A percentile compares a stretch with the other conserved stretches of the same genome.
Evolutionary conservation across 768 basidiomycete species (phyloP).

Genomic region (Russula virescens): DNA sequence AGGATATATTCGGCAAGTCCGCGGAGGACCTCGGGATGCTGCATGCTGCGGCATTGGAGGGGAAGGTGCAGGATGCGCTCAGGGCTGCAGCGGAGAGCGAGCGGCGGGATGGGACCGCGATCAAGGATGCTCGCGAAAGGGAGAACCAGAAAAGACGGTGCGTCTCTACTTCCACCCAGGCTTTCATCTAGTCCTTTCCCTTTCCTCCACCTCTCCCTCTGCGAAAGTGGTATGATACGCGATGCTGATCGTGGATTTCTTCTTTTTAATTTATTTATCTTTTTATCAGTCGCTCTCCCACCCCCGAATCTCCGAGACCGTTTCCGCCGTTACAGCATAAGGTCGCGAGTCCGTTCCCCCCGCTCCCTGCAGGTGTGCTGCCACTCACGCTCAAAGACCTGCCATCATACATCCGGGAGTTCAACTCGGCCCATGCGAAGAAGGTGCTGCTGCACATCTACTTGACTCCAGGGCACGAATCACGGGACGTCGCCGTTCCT

Average conservation of each 20-base stretch:
- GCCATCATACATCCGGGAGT: constrained; percentile 49
- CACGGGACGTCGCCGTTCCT: constrained; percentile 28
- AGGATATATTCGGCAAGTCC: constrained; percentile 14
- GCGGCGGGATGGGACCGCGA: constrained; percentile 43
- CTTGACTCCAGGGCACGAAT: constrained; percentile 33
- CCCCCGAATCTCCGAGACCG: constrained; percentile 58
- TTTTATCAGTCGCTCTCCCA: constrained; percentile 39
- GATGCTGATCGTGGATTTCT: neutral
- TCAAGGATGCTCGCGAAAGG: constrained; percentile 42
- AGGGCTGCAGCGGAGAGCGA: constrained; percentile 50
- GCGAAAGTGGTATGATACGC: no score
- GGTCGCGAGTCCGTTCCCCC: constrained; percentile 39
- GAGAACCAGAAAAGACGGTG: constrained; percentile 56
- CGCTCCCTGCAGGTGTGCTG: constrained; percentile 32
- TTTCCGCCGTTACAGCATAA: constrained; percentile 43
- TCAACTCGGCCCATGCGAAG: constrained; percentile 41
- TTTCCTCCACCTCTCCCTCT: neutral
- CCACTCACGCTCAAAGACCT: constrained; percentile 44
- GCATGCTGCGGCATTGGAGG: constrained; percentile 42
- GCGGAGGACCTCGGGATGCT: constrained; percentile 46
- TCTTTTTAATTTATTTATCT: no score
- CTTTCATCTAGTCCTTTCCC: neutral
- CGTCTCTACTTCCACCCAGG: constrained; percentile 21
- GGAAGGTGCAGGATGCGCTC: constrained; percentile 54
- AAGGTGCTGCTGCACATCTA: constrained; percentile 48